Evolutionary conservation across 805 yeast genomes (phyloP).

Genomic region (Nakazawaea wickerhamii): DNA sequence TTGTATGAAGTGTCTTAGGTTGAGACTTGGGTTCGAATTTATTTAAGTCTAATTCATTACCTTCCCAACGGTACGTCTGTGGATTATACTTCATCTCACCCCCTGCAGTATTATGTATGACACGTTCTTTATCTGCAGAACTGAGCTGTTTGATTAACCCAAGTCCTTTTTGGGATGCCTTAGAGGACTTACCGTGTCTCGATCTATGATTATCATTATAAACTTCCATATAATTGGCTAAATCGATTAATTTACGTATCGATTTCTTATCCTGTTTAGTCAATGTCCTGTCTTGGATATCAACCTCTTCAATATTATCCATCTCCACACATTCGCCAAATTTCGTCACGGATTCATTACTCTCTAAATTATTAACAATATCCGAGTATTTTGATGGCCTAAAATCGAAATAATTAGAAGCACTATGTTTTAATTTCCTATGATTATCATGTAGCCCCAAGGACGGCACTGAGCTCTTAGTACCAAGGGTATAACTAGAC

Average conservation of each 20-base stretch:
- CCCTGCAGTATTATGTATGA: constrained; percentile 18
- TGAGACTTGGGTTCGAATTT: constrained; percentile 39
- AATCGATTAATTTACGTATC: constrained; percentile 13
- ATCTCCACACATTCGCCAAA: constrained; percentile 22
- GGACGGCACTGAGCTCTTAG: constrained; percentile 10
- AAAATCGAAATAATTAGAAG: constrained; percentile 10
- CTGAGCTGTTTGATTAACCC: constrained; percentile 13
- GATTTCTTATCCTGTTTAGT: constrained; percentile 14
- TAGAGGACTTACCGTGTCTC: constrained; percentile 1
- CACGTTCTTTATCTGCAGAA: constrained; percentile 6
- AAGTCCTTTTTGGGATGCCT: constrained; percentile 5
- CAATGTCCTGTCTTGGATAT: constrained; percentile 11
- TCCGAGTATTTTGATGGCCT: background rate
- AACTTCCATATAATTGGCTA: constrained; percentile 16
- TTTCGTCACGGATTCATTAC: background rate
- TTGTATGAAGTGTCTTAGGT: constrained; percentile 14
- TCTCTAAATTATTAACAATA: background rate
- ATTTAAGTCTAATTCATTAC: constrained; percentile 53
- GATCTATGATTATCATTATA: background rate
- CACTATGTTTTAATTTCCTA: constrained; percentile 7
- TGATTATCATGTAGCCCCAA: background rate
- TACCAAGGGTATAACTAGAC: constrained; percentile 2
- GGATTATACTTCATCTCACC: constrained; percentile 53
- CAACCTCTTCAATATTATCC: constrained; percentile 20
- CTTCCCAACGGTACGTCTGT: constrained; percentile 51